A percentile compares a stretch with the other conserved stretches of the same genome.
Conservation (phyloP, 2,329 filamentous ascomycete genomes). For the Karstenula rhodostoma region DNA sequence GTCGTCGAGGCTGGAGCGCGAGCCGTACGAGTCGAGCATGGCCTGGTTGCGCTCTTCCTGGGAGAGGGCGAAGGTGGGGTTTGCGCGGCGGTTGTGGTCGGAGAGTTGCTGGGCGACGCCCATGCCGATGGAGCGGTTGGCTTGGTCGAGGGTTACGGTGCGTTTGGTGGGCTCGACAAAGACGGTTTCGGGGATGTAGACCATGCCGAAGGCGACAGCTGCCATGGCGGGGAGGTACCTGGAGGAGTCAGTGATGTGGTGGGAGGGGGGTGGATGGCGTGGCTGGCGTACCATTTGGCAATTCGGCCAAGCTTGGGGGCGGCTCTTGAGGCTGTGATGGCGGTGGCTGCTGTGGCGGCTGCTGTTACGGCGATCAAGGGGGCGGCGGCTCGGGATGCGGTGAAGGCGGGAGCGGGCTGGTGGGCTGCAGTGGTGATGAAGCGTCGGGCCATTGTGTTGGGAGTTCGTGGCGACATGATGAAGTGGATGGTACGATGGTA, state of each 20-base stretch:
- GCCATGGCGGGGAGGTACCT: slow-evolving; percentile 49
- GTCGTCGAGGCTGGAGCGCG: slow-evolving; percentile 43
- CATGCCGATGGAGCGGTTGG: slow-evolving; percentile 45
- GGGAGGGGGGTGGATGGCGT: not conserved
- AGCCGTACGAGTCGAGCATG: slow-evolving; percentile 42
- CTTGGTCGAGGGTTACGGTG: slow-evolving; percentile 38
- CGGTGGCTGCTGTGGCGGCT: slow-evolving; percentile 17
- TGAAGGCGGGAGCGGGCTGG: slow-evolving; percentile 35
- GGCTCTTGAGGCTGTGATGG: slow-evolving; percentile 18
- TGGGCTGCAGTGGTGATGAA: slow-evolving; percentile 41
- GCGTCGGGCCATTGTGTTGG: slow-evolving; percentile 32
- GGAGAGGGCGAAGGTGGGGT: slow-evolving; percentile 31
- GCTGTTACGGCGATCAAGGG: slow-evolving; percentile 34
- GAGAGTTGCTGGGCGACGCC: slow-evolving; percentile 41
- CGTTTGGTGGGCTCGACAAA: slow-evolving; percentile 27
- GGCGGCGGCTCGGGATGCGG: slow-evolving; percentile 31
- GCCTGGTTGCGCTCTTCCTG: slow-evolving; percentile 43
- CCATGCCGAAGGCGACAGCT: slow-evolving; percentile 41
- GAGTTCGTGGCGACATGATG: slow-evolving; percentile 41
- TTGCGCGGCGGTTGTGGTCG: slow-evolving; percentile 41
- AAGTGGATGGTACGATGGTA: not conserved
- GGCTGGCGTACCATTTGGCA: slow-evolving; percentile 38
- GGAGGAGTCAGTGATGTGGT: slow-evolving; percentile 18
- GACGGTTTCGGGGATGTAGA: slow-evolving; percentile 34
- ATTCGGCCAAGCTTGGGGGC: slow-evolving; percentile 44